These are phyloP conservation scores for Sonneratia caseolaris DNA, from an alignment of 345 rosid species.

Conservation along the genomic window DNA sequence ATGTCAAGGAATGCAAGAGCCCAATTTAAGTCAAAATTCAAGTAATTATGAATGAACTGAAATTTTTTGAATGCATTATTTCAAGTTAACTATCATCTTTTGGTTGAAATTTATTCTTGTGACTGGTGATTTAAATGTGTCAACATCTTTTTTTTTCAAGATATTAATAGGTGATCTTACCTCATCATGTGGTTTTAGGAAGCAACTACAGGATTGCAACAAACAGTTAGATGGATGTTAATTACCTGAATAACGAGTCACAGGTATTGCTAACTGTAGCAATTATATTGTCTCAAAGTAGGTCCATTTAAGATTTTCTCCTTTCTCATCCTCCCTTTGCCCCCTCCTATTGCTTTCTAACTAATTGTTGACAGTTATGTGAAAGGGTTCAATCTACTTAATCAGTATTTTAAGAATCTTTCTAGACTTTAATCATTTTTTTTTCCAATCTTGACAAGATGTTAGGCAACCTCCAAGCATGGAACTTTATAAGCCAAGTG, in stretches of 20 bases:
- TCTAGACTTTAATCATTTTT: not conserved
- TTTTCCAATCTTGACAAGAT: not conserved
- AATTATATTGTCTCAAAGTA: too few relatives aligned
- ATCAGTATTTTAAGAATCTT: not conserved
- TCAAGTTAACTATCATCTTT: not conserved
- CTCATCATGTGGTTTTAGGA: too few relatives aligned
- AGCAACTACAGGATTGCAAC: too few relatives aligned
- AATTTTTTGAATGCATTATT: not conserved
- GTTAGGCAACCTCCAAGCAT: not conserved
- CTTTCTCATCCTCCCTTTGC: not conserved
- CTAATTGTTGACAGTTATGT: not conserved
- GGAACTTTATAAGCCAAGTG: not conserved
- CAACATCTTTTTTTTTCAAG: not conserved
- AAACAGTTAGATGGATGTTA: too few relatives aligned
- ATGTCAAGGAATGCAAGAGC: not conserved
- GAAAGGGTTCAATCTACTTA: not conserved
- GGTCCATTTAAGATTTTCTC: too few relatives aligned
- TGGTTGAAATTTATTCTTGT: not conserved
- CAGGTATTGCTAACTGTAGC: too few relatives aligned
- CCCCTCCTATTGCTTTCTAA: not conserved
- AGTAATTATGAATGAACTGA: not conserved
- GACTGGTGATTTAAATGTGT: not conserved
- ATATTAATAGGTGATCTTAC: too few relatives aligned
- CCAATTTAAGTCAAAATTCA: not conserved
- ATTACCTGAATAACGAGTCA: too few relatives aligned